Base-by-base conservation (phyloP, 495 filamentous ascomycete species). In the Hyaloscypha variabilis region DNA sequence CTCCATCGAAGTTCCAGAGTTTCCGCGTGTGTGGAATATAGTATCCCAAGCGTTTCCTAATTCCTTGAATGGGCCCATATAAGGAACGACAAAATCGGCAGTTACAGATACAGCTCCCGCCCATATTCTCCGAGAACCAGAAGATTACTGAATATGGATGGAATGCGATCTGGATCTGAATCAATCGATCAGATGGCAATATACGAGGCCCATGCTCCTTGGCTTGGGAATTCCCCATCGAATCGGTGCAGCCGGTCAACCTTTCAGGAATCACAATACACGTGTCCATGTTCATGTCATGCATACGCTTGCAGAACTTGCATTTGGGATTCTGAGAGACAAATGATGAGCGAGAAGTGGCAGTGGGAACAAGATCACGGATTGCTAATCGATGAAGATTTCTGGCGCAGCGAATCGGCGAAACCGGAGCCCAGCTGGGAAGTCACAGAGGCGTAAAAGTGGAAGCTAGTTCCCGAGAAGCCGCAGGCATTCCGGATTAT, bases 391-490 rank as follows among this genome's bases (percentile, higher is more conserved):
- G 5, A 34, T 34, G 30, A 1, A 34, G 31, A 34, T 10, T 4
- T 30, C 25, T 8, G 3, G 28, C 2, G 19, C 17, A 34, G 39
- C 54, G 17, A 31, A 58, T 58, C 54, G 54, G 54, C 34, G 28
- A 5, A 5, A 34, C 54, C 54, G 54, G 54, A 34, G 25, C 26
- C 25, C 54, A 58, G 54, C 54, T 58, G 54, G 23, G 29, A 11
- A 34, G 34, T 58, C 54, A 58, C 54, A 58, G 19, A 34, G 54
- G 54, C 54, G 29, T 58, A 28, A 29, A 19, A 14, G 8, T 19
- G 49, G 19, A n/a, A 51, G 19, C n/a, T n/a, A n/a, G 19, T 10
- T 2, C 29, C 54, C 54, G 54, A 34, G 8, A 34, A 29, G 5
- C 54, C 54, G 26, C 26, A 58, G 25, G 19, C 17, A 14, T 14